These are phyloP conservation scores for Sporothrix pallida DNA, from an alignment of 2,329 filamentous ascomycete species.

Conservation along the genomic window DNA sequence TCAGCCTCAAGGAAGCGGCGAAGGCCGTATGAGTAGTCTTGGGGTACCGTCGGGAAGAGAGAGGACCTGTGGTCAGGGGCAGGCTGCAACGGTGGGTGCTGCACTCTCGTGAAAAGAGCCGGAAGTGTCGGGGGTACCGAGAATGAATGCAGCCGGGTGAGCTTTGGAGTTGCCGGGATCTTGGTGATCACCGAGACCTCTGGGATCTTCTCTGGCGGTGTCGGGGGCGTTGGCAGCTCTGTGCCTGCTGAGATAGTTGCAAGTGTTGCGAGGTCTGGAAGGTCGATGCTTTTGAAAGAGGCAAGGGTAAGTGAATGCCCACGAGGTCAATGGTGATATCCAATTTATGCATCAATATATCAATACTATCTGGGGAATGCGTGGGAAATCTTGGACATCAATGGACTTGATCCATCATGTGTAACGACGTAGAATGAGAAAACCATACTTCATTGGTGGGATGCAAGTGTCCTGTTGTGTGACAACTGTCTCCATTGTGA, in stretches of 20 bases:
- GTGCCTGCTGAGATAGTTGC: background rate
- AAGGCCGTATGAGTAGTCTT: background rate
- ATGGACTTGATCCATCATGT: background rate
- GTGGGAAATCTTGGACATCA: background rate
- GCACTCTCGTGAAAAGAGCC: background rate
- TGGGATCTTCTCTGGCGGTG: background rate
- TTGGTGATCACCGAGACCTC: background rate
- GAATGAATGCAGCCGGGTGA: background rate
- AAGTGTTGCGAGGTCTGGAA: background rate
- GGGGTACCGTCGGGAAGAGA: background rate
- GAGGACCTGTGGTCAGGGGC: background rate
- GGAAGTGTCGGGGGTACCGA: background rate
- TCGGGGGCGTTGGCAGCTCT: background rate
- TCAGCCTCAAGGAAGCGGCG: background rate
- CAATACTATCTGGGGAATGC: too few species aligned
- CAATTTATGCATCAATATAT: background rate
- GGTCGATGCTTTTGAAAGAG: background rate
- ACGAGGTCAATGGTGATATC: background rate
- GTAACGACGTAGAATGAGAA: background rate
- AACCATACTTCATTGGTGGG: background rate
- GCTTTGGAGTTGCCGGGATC: background rate
- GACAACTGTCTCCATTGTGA: background rate
- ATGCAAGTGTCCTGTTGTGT: background rate
- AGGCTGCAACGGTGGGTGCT: background rate
- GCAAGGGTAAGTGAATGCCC: conserved; percentile 7